Percentiles rank a stretch among this genome's conserved stretches.
phyloP scores from a whole-genome alignment of 345 rosid species.

The Theobroma cacao region DNA sequence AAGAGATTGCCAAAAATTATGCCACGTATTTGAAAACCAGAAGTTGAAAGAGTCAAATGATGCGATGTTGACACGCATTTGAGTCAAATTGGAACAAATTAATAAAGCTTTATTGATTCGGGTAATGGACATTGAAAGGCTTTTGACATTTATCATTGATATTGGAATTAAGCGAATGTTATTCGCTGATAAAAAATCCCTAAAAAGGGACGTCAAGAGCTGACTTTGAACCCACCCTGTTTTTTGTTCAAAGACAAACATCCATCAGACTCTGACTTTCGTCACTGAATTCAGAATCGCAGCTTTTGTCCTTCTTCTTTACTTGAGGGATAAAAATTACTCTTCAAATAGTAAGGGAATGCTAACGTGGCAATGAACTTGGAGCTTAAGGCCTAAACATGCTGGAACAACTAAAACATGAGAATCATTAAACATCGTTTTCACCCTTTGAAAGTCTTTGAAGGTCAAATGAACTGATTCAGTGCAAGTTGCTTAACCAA shows the following conservation, averaged over 20 bases:
- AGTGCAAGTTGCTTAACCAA: constrained; percentile 14
- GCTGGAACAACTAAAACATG: background rate
- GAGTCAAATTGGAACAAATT: constrained; percentile 14
- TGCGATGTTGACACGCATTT: background rate
- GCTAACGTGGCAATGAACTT: background rate
- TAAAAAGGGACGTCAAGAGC: background rate
- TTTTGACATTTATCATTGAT: background rate
- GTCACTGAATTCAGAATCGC: background rate
- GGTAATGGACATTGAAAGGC: background rate
- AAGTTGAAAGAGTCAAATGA: background rate
- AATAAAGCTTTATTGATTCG: background rate
- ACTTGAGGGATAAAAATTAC: background rate
- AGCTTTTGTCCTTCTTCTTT: background rate
- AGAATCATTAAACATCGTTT: constrained; percentile 1
- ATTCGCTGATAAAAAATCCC: background rate
- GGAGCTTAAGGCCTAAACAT: background rate
- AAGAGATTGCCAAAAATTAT: background rate
- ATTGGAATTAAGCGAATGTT: background rate
- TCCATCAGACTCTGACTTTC: background rate
- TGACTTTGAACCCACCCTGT: background rate
- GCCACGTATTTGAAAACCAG: background rate
- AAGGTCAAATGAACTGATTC: constrained; percentile 22
- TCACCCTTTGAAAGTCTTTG: background rate
- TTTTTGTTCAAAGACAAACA: background rate
- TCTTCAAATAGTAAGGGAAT: background rate